A percentile compares a stretch with the other conserved stretches of the same genome.
Evolutionary conservation across 768 basidiomycete species (phyloP).

Genomic region (Grammothele lineata): DNA sequence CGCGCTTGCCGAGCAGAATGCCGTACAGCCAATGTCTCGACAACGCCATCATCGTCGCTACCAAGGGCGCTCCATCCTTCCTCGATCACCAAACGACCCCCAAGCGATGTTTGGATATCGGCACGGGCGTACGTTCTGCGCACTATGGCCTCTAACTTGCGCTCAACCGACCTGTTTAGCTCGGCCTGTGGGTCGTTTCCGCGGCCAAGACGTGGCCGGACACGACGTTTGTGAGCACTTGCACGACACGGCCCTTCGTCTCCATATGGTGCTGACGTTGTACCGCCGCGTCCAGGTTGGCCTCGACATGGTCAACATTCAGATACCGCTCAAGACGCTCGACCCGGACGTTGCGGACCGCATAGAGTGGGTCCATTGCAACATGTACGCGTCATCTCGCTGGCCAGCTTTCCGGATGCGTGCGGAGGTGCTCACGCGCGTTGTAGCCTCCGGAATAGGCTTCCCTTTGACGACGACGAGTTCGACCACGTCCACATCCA

Average conservation of each 20-base stretch:
- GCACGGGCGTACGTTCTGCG: constrained; percentile 58
- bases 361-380: constrained; percentile 71
- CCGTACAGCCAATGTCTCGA: constrained; percentile 12
- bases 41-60: constrained; percentile 29
- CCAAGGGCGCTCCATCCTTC: constrained; percentile 53
- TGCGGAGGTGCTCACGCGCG: no score
- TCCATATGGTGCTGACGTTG: no score
- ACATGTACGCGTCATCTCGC: constrained; percentile 57
- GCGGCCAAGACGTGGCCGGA: constrained; percentile 69
- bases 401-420: no score
- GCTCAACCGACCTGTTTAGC: constrained; percentile 31
- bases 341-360: constrained; percentile 49
- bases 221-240: constrained; percentile 53
- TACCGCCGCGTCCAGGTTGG: constrained; percentile 69
- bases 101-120: constrained; percentile 57
- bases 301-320: constrained; percentile 74
- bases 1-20: not conserved
- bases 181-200: constrained; percentile 68
- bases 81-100: constrained; percentile 53
- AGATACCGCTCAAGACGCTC: constrained; percentile 52
- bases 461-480: constrained; percentile 80
- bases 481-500: constrained; percentile 77
- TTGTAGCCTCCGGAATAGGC: constrained; percentile 61
- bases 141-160: not conserved
- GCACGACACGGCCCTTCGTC: not conserved